Evolutionary conservation across 192 early-diverging fungal species (phyloP).

Genomic region (Coemansia reversa): DNA sequence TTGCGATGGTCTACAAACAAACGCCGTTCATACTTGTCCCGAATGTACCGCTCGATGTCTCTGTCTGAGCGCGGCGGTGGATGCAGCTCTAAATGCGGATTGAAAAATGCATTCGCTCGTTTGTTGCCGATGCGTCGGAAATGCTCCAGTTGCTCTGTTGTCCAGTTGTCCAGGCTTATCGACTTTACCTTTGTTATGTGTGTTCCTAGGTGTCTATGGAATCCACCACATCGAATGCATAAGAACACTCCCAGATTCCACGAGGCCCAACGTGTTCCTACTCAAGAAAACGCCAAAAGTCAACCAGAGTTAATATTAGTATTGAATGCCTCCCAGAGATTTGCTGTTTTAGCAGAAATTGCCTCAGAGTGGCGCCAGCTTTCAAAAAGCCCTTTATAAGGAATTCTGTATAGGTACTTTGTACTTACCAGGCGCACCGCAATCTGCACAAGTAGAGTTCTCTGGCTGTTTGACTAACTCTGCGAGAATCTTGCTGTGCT

Average conservation of each 20-base stretch:
- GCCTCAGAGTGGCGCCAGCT: too few relatives aligned
- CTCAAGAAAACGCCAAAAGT: background rate
- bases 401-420: too few relatives aligned
- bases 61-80: conserved; percentile 67
- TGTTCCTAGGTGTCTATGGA: conserved; percentile 83
- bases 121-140: conserved; percentile 60
- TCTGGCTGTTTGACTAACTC: conserved; percentile 68
- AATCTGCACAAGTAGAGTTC: conserved; percentile 76
- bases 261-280: conserved; percentile 86
- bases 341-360: background rate
- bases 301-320: too few relatives aligned
- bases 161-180: conserved; percentile 87
- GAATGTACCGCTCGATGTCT: conserved; percentile 85
- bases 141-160: conserved; percentile 74
- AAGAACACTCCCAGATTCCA: conserved; percentile 91
- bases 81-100: conserved; percentile 67
- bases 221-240: conserved; percentile 87
- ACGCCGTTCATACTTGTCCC: conserved; percentile 87
- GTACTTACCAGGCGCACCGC: conserved; percentile 64
- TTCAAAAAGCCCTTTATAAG: too few relatives aligned
- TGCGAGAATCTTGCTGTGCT: conserved; percentile 65
- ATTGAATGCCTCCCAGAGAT: too few relatives aligned
- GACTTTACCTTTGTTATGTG: conserved; percentile 93
- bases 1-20: conserved; percentile 57
- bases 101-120: conserved; percentile 68